Percentiles rank a stretch among this genome's conserved stretches.
Evolutionary conservation across 495 filamentous ascomycete species (phyloP).

Genomic region (Xanthoparmelia taractica): DNA sequence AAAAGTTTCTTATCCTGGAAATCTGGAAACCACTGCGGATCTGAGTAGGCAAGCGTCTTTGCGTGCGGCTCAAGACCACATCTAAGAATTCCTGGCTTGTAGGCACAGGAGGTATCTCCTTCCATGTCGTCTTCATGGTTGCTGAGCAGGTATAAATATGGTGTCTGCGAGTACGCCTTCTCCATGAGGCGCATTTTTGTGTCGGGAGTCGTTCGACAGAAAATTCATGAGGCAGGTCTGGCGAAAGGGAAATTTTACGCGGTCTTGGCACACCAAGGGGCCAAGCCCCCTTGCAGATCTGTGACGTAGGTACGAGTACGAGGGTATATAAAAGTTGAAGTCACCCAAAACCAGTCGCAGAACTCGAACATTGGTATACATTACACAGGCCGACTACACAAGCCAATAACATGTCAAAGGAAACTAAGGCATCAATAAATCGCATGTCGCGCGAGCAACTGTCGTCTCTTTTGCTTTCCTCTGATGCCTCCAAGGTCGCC

Average conservation of each 20-base stretch:
- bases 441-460: slow-evolving; percentile 58
- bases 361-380: neutral
- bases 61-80: slow-evolving; percentile 89
- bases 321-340: too few species aligned
- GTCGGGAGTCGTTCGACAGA: neutral
- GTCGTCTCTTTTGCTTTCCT: slow-evolving; percentile 39
- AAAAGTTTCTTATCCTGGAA: slow-evolving; percentile 90
- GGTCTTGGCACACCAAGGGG: slow-evolving; percentile 7
- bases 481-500: slow-evolving; percentile 45
- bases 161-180: neutral
- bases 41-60: slow-evolving; percentile 89
- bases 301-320: too few species aligned
- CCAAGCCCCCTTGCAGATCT: too few species aligned
- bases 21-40: slow-evolving; percentile 96
- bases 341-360: neutral
- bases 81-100: slow-evolving; percentile 93
- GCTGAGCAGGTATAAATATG: neutral
- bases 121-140: slow-evolving; percentile 66
- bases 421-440: slow-evolving; percentile 51
- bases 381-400: neutral
- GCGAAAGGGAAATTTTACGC: slow-evolving; percentile 15
- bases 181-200: neutral
- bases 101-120: slow-evolving; percentile 83
- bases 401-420: slow-evolving; percentile 6
- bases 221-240: slow-evolving; percentile 5